Evolutionary conservation across 2,329 filamentous ascomycete species (phyloP).

Genomic region (Epichloe amarillans): DNA sequence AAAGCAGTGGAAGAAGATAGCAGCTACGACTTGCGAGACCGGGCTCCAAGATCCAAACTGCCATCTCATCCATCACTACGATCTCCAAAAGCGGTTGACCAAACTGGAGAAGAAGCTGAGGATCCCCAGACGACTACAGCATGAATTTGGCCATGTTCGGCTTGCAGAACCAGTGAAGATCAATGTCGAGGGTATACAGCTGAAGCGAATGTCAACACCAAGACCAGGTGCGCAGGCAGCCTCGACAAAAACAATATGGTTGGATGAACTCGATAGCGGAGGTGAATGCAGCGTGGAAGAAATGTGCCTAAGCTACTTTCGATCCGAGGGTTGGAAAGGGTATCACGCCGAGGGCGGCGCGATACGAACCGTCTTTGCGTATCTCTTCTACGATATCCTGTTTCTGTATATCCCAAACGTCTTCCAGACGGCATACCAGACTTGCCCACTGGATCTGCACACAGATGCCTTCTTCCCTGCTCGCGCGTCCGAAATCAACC

Average conservation of each 20-base stretch:
- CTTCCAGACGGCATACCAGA: slow-evolving; percentile 92
- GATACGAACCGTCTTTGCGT: slow-evolving; percentile 77
- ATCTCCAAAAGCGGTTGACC: slow-evolving; percentile 82
- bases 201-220: slow-evolving; percentile 45
- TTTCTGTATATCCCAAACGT: slow-evolving; percentile 93
- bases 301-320: slow-evolving; percentile 86
- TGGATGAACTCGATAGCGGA: slow-evolving; percentile 57
- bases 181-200: slow-evolving; percentile 60
- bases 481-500: slow-evolving; percentile 80
- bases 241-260: slow-evolving; percentile 70
- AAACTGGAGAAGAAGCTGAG: slow-evolving; percentile 81
- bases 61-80: slow-evolving; percentile 86
- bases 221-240: slow-evolving; percentile 27
- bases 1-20: slow-evolving; percentile 68
- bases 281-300: slow-evolving; percentile 79
- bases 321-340: slow-evolving; percentile 76
- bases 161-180: slow-evolving; percentile 66
- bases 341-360: slow-evolving; percentile 90
- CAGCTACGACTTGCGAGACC: slow-evolving; percentile 68
- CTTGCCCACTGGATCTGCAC: slow-evolving; percentile 81
- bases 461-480: slow-evolving; percentile 85
- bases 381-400: slow-evolving; percentile 85
- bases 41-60: slow-evolving; percentile 81
- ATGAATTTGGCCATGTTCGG: slow-evolving; percentile 80
- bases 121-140: slow-evolving; percentile 72